Base-by-base conservation (phyloP, 805 yeast species). In the Yamadazyma philogaea region DNA sequence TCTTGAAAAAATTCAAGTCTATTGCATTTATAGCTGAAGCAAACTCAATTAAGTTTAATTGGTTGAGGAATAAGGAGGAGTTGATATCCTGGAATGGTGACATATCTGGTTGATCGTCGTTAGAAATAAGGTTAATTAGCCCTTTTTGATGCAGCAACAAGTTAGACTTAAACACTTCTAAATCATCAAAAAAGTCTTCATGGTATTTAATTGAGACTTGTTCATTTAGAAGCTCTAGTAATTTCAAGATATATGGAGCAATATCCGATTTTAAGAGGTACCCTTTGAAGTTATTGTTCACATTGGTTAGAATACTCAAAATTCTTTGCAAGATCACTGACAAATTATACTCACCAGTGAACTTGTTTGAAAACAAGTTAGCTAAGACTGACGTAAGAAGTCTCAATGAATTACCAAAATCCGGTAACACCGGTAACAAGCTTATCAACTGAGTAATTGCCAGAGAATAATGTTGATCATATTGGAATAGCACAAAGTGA, bases 21-120 rank as follows among this genome's bases (percentile, higher is more conserved):
- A 89, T 82, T 16, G 70, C 64, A 49, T 82, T 81, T 31, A 91
- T 75, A 50, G 83, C 82, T 10, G 68, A 58, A 0, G 91, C 85
- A 30, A 90, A 63, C 6, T 68, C 67, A 3, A 75, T 68, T 14
- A 79, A 55, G 50, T 80, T 77, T 24, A 77, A 45, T 26, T 60
- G 56, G 22, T 75, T 72, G 46, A 88, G 54, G 55, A 90, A 86
- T 5, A 64, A 56, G 3, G 75, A 73, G 52, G 74, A 42, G 66
- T 50, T 60, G 35, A 53, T 54, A 15, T 62, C 69, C 22, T 43
- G 49, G 21, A 63, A 52, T 4, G 68, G 68, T 24, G 48, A 50
- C n/a, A 22, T 19, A 3, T 40, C 47, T 26, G 35, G 22, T 3
- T 31, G 8, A 6, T 36, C 39, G 12, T 45, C 43, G 19, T 40